These are phyloP conservation scores for Gypsophila paniculata DNA, from an alignment of 179 eudicot genomes.

Conservation along the genomic window DNA sequence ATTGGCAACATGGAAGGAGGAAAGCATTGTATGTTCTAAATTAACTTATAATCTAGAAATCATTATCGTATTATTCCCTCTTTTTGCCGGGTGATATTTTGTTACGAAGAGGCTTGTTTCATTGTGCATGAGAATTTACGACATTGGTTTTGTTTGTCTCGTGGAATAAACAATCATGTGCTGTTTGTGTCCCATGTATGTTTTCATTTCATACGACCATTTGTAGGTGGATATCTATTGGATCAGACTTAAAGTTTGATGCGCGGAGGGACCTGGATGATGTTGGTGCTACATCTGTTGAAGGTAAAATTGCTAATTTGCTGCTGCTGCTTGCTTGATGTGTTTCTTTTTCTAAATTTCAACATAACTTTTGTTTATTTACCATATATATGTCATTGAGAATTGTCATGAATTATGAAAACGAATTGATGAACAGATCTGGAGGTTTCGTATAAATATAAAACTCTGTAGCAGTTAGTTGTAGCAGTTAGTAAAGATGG, in stretches of 20 bases:
- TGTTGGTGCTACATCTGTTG: conserved; percentile 70
- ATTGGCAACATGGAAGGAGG: conserved; percentile 87
- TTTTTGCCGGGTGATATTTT: neutral
- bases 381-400: neutral
- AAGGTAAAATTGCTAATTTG: conserved; percentile 47
- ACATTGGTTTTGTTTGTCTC: conserved; percentile 9
- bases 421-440: too few relatives aligned
- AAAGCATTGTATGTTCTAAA: conserved; percentile 77
- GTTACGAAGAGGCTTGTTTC: too few relatives aligned
- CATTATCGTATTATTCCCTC: neutral
- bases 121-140: conserved; percentile 10
- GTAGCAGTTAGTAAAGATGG: too few relatives aligned
- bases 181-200: conserved; percentile 23
- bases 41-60: conserved; percentile 10
- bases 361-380: neutral
- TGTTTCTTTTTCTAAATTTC: neutral
- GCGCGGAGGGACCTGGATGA: conserved; percentile 96
- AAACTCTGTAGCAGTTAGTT: too few relatives aligned
- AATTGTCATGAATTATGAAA: neutral
- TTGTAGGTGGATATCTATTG: conserved; percentile 96
- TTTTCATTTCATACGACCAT: conserved; percentile 26
- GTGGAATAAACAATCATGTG: neutral
- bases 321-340: conserved; percentile 8
- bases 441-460: too few relatives aligned
- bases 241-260: conserved; percentile 96